Evolutionary conservation across 129 eudicot genomes (phyloP), one percentile per base, ranked within the genome.

Genomic region (Centella asiatica): DNA sequence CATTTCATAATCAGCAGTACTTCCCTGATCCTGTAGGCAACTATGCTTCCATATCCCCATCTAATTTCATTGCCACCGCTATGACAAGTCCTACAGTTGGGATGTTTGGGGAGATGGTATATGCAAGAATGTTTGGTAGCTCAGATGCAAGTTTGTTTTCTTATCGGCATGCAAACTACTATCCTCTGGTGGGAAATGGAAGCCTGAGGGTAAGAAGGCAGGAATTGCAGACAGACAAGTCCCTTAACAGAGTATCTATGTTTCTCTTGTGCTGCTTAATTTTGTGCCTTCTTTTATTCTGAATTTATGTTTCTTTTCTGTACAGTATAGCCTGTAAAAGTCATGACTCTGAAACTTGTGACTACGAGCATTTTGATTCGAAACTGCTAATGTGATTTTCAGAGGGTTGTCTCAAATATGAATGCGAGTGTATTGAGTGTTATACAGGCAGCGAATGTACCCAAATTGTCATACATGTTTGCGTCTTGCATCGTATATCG

Each of bases 251-350:
- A 60, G 72, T 90, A 19, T 76, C 89, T 14, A 77, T 86, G 24
- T 90, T 90, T 65, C 75, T 90, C 20, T 70, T 86, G 51, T 86
- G 88, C 74, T 83, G 95, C 77, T 65, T 86, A 39, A 44, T 80
- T 48, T 70, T 90, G 80, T 90, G 95, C 77, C 88, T 90, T 77
- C 50, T 90, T 42, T 72, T 83, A 44, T 90, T 90, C 71, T 90
- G 80, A 85, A 73, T 9, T 14, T 45, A 24, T 40, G 18, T 28
- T 56, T 18, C 6, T 44, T 44, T 44, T 56, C 42, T 28, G 15
- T 31, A 36, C 25, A 18, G 15, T 28, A 17, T 20, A 29, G 12
- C 4, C 47, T 11, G 44, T 0, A 31, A 20, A 36, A 53, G 26
- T 23, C 31, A 52, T 24, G 26, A 23, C 34, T n/a, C n/a, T n/a